Base-by-base conservation (phyloP, 192 early-diverging fungal species). In the Chytriomyces confervae region DNA sequence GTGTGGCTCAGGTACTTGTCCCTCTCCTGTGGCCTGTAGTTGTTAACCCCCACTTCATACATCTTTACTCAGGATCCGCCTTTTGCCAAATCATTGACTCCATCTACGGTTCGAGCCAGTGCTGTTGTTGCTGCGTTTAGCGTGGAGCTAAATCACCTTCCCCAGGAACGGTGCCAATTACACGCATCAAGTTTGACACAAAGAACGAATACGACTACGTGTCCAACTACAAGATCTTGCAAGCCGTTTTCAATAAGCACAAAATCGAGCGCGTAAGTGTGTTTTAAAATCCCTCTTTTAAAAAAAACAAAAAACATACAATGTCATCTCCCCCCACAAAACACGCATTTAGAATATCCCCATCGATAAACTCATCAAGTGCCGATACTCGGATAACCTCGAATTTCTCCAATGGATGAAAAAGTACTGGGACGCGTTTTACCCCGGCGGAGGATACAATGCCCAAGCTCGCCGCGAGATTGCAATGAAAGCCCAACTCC, bases 331-430 rank as follows among this genome's bases (percentile, higher is more conserved):
- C 36, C 57, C 36, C 36, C 57, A 46, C 0, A 36, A 36, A 36
- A 36, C 36, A 36, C 36, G 2, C 36, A 36, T 36, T 16, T 79
- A 93, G 91, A 86, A 86, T 44, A 88, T 97, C 49, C 93, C 94
- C 45, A 92, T 94, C 10, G 90, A 95, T 27, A 86, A 89, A 44
- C 86, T 97, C 63, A 88, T 95, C 77, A 97, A 95, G 81, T 94
- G 93, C 81, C 91, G 92, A 64, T 94, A 95, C 82, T 94, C 95
- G 84, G 95, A 97, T 83, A 97, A 97, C 80, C 88, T 97, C 65
- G 95, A 97, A 85, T 95, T 97, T 77, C 81, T 96, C 77, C 95
- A 97, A 79, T 97, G 95, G 94, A 65, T 95, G 62, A 95, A 94
- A 79, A 88, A 87, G 68, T 95, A 88, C 82, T 95, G 93, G 95